phyloP scores from a whole-genome alignment of 2,329 filamentous ascomycete genomes.

The Colletotrichum euphorbiae region DNA sequence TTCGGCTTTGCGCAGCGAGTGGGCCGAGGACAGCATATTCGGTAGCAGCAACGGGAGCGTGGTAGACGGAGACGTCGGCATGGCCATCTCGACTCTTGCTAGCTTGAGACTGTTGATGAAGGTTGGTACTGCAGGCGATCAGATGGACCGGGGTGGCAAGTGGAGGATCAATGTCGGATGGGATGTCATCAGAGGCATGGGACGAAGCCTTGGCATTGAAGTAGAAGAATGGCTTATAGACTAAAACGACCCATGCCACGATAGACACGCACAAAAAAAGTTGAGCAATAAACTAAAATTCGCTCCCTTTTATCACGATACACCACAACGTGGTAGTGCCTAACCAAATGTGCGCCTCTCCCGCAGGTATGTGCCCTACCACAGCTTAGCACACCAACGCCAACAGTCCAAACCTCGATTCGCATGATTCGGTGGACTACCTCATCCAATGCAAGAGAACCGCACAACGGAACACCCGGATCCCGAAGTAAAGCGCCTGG shows the following conservation, averaged over 20 bases:
- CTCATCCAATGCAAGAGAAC: background rate
- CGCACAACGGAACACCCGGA: background rate
- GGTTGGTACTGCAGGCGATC: conserved; percentile 71
- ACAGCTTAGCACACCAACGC: background rate
- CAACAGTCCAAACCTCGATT: background rate
- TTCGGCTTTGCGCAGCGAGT: conserved; percentile 71
- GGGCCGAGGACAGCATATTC: conserved; percentile 55
- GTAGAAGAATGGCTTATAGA: conserved; percentile 82
- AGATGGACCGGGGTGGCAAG: conserved; percentile 75
- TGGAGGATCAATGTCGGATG: conserved; percentile 85
- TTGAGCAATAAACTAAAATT: background rate
- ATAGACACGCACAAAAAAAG: background rate
- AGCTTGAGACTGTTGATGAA: conserved; percentile 77
- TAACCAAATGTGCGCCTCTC: background rate
- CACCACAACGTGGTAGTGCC: background rate
- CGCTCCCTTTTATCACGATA: background rate
- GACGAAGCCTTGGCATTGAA: conserved; percentile 80
- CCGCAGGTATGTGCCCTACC: background rate
- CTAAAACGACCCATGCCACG: conserved; percentile 48
- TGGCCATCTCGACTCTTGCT: conserved; percentile 77
- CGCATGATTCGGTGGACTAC: background rate
- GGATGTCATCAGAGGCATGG: conserved; percentile 79
- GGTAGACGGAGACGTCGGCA: conserved; percentile 68
- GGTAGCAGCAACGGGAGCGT: conserved; percentile 51
- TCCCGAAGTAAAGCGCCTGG: conserved; percentile 6